Percentiles rank a stretch among this genome's conserved stretches.
Evolutionary conservation across 306 rosid genomes (phyloP).

Genomic region (Alnus rubra): DNA sequence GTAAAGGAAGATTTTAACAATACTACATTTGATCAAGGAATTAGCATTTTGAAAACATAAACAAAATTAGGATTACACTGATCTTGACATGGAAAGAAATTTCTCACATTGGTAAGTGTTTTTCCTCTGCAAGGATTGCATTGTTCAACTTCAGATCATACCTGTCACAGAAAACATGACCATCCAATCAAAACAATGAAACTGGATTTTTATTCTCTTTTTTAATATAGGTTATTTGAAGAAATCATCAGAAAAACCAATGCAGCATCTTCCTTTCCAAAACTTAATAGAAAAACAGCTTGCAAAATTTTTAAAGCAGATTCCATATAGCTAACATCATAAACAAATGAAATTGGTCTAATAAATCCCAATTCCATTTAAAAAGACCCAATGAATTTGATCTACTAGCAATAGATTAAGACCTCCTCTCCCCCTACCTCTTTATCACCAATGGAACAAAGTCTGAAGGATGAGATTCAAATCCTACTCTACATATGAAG

Average conservation of each 20-base stretch:
- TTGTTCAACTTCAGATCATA: conserved; percentile 71
- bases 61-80: not conserved
- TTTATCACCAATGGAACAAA: too few species aligned
- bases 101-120: conserved; percentile 80
- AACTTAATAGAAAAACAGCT: not conserved
- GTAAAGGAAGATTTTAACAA: not conserved
- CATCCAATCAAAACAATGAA: not conserved
- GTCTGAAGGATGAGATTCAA: too few species aligned
- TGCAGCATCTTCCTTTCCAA: not conserved
- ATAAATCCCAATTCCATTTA: not conserved
- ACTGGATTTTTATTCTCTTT: not conserved
- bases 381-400: too few species aligned
- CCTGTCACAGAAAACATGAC: conserved; percentile 37
- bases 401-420: too few species aligned
- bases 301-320: not conserved
- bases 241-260: not conserved
- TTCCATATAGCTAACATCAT: not conserved
- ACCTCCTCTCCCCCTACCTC: too few species aligned
- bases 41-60: not conserved
- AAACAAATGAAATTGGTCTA: not conserved
- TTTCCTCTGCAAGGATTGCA: conserved; percentile 91
- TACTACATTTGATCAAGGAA: not conserved
- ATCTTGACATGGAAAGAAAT: not conserved
- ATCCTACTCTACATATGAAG: too few species aligned
- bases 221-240: not conserved